Conservation (phyloP, 139 green algal species). For the Chlorella sp. region DNA sequence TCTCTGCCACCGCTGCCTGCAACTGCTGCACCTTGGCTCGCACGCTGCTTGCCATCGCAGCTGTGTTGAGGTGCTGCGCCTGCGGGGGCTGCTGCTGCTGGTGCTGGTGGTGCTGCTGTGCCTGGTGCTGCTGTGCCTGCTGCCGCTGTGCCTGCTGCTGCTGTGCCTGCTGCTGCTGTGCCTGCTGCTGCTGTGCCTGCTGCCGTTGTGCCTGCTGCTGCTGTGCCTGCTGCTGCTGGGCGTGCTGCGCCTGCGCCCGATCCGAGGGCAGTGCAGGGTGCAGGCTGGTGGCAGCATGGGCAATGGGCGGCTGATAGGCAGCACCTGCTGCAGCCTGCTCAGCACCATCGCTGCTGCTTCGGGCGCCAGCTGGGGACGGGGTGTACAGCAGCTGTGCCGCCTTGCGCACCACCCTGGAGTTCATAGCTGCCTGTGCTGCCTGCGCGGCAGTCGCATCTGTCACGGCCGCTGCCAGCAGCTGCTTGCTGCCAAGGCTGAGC, state of each 20-base stretch:
- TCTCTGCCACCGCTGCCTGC: slow-evolving; percentile 15
- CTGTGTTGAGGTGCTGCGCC: not conserved
- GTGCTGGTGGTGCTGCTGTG: not conserved
- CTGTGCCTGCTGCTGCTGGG: not conserved
- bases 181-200: not conserved
- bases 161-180: not conserved
- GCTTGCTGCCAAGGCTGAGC: slow-evolving; percentile 20
- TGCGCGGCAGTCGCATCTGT: not conserved
- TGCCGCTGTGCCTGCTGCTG: too few relatives aligned
- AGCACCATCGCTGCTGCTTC: not conserved
- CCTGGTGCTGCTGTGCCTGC: not conserved
- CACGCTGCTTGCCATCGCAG: slow-evolving; percentile 18
- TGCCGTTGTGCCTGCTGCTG: not conserved
- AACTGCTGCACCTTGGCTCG: slow-evolving; percentile 18
- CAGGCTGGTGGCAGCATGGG: not conserved
- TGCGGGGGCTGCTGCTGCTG: not conserved
- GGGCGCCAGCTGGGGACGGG: not conserved
- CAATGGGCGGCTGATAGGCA: not conserved
- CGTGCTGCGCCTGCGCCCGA: too few relatives aligned
- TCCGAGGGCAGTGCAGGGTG: not conserved
- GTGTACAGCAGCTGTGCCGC: slow-evolving; percentile 9
- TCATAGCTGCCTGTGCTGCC: not conserved
- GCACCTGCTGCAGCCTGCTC: not conserved
- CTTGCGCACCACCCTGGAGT: not conserved
- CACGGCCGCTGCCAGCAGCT: not conserved